Evolutionary conservation across 345 rosid species (phyloP).

Genomic region (Cardiospermum halicacabum): DNA sequence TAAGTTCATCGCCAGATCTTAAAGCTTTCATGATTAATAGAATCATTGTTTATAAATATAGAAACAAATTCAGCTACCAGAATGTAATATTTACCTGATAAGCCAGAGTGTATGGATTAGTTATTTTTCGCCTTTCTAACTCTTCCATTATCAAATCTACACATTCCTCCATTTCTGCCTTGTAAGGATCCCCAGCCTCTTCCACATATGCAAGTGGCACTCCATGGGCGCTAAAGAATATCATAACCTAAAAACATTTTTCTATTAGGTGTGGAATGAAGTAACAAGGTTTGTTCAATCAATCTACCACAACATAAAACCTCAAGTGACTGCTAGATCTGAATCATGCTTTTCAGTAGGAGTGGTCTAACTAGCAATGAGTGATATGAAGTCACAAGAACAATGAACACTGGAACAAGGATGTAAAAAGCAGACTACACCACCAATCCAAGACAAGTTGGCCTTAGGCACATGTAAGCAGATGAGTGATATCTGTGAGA

Average conservation of each 20-base stretch:
- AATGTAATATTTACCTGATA: slow-evolving; percentile 62
- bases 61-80: background rate
- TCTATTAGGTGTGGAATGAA: slow-evolving; percentile 13
- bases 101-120: slow-evolving; percentile 79
- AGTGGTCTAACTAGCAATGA: too few species aligned
- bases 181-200: slow-evolving; percentile 99
- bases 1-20: background rate
- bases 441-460: too few species aligned
- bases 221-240: slow-evolving; percentile 99
- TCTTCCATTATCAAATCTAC: slow-evolving; percentile 95
- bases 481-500: background rate
- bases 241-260: slow-evolving; percentile 62
- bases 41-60: slow-evolving; percentile 9
- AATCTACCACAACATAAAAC: background rate
- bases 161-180: slow-evolving; percentile 99
- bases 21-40: background rate
- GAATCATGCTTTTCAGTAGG: background rate
- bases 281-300: background rate
- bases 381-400: too few species aligned
- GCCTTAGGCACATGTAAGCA: too few species aligned
- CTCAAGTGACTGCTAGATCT: background rate
- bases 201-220: slow-evolving; percentile 99
- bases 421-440: too few species aligned
- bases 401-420: too few species aligned
- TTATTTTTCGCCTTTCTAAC: slow-evolving; percentile 74